These are phyloP conservation scores for Phycomyces blakesleeanus DNA, from an alignment of 192 early-diverging fungal species.

Conservation along the genomic window DNA sequence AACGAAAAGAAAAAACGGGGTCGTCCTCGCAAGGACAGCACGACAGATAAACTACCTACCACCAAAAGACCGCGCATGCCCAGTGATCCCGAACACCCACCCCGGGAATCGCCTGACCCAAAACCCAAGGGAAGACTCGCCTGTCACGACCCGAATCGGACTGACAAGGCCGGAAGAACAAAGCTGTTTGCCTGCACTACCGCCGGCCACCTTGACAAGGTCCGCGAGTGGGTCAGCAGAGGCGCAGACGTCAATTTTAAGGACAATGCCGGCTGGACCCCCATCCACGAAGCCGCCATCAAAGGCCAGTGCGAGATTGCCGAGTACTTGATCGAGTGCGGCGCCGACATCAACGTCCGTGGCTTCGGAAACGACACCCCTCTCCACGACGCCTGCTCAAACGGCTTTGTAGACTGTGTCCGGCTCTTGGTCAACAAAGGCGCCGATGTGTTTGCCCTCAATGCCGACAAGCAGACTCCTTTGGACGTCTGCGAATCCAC, in stretches of 20 bases:
- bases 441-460: constrained; percentile 54
- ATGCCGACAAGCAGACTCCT: constrained; percentile 38
- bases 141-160: constrained; percentile 28
- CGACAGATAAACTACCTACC: not conserved
- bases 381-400: constrained; percentile 57
- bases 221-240: constrained; percentile 46
- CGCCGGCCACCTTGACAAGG: constrained; percentile 57
- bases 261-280: constrained; percentile 65
- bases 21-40: not conserved
- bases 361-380: constrained; percentile 67
- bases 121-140: constrained; percentile 11
- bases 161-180: constrained; percentile 48
- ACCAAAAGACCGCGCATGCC: not conserved
- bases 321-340: constrained; percentile 48
- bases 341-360: constrained; percentile 53
- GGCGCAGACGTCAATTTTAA: constrained; percentile 62
- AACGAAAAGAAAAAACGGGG: not conserved
- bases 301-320: constrained; percentile 47
- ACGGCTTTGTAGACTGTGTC: constrained; percentile 45
- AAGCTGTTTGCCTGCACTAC: constrained; percentile 48
- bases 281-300: constrained; percentile 56
- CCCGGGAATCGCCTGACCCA: not conserved
- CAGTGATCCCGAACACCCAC: not conserved
- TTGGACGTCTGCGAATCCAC: constrained; percentile 38
- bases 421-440: constrained; percentile 47